Percentiles rank a stretch among this genome's conserved stretches.
phyloP scores from a whole-genome alignment of 805 yeast genomes.

The Komagataella pastoris region DNA sequence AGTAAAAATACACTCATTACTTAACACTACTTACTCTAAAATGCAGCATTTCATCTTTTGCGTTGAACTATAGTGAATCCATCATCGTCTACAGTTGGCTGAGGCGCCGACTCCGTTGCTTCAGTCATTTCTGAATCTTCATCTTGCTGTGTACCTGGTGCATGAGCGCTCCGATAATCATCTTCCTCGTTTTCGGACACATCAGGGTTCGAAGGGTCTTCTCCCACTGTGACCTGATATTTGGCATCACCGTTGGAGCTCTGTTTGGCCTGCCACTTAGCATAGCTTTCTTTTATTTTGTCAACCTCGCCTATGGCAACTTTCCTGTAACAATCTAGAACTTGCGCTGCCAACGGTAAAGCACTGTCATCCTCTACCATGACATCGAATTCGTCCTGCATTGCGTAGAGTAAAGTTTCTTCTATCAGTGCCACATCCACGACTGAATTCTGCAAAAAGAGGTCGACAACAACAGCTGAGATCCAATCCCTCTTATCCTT shows the following conservation, averaged over 20 bases:
- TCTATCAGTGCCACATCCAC: conserved; percentile 76
- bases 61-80: conserved; percentile 85
- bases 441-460: conserved; percentile 46
- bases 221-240: conserved; percentile 18
- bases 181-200: conserved; percentile 32
- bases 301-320: conserved; percentile 39
- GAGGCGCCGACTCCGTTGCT: conserved; percentile 22
- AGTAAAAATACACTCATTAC: conserved; percentile 2
- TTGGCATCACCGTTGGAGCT: conserved; percentile 17
- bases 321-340: conserved; percentile 54
- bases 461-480: conserved; percentile 66
- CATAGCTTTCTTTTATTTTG: conserved; percentile 45
- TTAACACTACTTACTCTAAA: neutral
- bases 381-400: conserved; percentile 92
- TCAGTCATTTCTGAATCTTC: conserved; percentile 24
- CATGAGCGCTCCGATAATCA: conserved; percentile 26
- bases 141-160: conserved; percentile 11
- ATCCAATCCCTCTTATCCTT: conserved; percentile 94
- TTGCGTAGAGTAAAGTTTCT: conserved; percentile 73
- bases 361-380: conserved; percentile 85
- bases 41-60: conserved; percentile 36
- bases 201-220: conserved; percentile 55
- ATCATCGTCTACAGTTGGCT: conserved; percentile 81
- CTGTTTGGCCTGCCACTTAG: conserved; percentile 44
- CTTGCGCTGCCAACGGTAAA: conserved; percentile 50